These are phyloP conservation scores for Phytophthora boehmeriae DNA, from an alignment of 352 stramenopile species.

Conservation along the genomic window DNA sequence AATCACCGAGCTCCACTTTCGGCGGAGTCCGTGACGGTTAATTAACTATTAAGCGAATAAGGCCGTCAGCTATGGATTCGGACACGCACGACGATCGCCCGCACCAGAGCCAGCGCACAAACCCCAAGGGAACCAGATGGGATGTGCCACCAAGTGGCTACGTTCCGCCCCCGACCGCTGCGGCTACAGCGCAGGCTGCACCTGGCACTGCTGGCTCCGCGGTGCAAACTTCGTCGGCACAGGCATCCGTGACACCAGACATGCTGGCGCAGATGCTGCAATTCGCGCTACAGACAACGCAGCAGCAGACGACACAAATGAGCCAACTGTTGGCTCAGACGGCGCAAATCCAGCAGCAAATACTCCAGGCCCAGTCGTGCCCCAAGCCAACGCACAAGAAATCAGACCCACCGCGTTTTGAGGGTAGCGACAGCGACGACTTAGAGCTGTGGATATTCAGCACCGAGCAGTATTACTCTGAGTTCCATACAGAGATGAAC, in stretches of 20 bases:
- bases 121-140: constrained; percentile 7
- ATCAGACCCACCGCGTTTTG: constrained; percentile 9
- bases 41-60: constrained; percentile 15
- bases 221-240: neutral
- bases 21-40: constrained; percentile 9
- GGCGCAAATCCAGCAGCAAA: constrained; percentile 13
- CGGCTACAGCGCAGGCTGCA: neutral
- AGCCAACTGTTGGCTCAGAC: constrained; percentile 15
- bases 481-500: neutral
- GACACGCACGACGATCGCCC: neutral
- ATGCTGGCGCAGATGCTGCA: constrained; percentile 17
- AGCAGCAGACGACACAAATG: constrained; percentile 16
- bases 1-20: neutral
- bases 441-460: constrained; percentile 18
- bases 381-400: neutral
- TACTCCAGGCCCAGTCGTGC: constrained; percentile 3
- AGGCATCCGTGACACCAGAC: constrained; percentile 9
- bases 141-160: constrained; percentile 6
- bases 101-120: neutral
- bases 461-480: constrained; percentile 17
- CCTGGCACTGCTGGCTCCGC: neutral
- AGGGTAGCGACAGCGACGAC: constrained; percentile 16
- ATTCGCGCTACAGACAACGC: constrained; percentile 4
- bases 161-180: neutral
- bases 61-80: constrained; percentile 6